phyloP scores from a whole-genome alignment of 1,139 yeast species.

The Lodderomyces metapsilosis region DNA sequence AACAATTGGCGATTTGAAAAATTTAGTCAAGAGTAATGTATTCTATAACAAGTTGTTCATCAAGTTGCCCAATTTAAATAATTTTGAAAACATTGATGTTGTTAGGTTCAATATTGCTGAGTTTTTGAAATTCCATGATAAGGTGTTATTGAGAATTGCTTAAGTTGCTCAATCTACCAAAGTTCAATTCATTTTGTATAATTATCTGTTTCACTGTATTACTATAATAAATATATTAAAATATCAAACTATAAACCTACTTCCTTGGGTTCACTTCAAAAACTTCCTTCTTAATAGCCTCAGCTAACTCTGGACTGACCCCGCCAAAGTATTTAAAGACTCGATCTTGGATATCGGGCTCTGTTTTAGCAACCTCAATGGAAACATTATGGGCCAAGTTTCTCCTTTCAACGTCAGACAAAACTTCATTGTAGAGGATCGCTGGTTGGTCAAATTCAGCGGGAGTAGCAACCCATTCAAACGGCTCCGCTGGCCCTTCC shows the following conservation, averaged over 20 bases:
- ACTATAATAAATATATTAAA: too few species aligned
- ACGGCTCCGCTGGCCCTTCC: slow-evolving; percentile 83
- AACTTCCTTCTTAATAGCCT: slow-evolving; percentile 59
- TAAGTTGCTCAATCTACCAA: background rate
- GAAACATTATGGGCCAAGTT: slow-evolving; percentile 83
- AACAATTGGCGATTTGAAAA: slow-evolving; percentile 28
- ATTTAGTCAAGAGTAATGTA: slow-evolving; percentile 25
- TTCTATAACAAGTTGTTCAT: slow-evolving; percentile 27
- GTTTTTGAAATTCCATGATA: slow-evolving; percentile 19
- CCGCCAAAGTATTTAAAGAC: slow-evolving; percentile 75
- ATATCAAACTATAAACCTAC: slow-evolving; percentile 18
- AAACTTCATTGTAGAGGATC: slow-evolving; percentile 67
- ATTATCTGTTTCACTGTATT: too few species aligned
- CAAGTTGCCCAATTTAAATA: slow-evolving; percentile 24
- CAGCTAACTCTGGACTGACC: slow-evolving; percentile 65
- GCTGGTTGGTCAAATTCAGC: slow-evolving; percentile 69
- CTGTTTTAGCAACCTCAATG: slow-evolving; percentile 68
- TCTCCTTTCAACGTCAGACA: slow-evolving; percentile 66
- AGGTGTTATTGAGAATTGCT: slow-evolving; percentile 10
- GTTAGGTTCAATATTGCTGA: slow-evolving; percentile 23
- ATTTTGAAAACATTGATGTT: slow-evolving; percentile 28
- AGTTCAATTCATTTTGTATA: background rate
- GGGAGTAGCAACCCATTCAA: slow-evolving; percentile 79
- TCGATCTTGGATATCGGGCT: slow-evolving; percentile 73
- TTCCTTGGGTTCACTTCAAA: slow-evolving; percentile 55